Conservation (phyloP, 2,329 filamentous ascomycete species). For the Colletotrichum sp. region DNA sequence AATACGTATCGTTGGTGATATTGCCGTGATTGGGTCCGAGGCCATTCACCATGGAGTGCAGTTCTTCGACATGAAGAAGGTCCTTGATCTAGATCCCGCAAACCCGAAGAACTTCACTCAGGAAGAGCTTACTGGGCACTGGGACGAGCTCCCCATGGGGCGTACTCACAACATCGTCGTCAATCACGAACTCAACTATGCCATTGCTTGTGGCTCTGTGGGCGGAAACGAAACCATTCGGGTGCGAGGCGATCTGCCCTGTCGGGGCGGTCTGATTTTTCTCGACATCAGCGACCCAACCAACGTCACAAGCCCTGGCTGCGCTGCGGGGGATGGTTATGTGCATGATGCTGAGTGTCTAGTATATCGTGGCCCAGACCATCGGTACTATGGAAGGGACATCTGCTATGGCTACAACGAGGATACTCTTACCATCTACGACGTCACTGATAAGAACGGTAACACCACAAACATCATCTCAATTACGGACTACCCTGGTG, state of each 20-base stretch:
- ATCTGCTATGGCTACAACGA: conserved; percentile 64
- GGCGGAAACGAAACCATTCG: conserved; percentile 34
- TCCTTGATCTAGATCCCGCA: conserved; percentile 50
- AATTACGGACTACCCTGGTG: conserved; percentile 55
- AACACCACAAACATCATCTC: conserved; percentile 50
- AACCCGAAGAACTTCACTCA: conserved; percentile 47
- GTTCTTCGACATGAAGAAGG: conserved; percentile 67
- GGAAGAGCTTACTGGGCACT: conserved; percentile 46
- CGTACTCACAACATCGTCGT: conserved; percentile 54
- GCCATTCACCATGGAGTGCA: conserved; percentile 61
- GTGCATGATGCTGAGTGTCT: conserved; percentile 68
- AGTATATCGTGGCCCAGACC: conserved; percentile 56
- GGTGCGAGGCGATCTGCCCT: conserved; percentile 30
- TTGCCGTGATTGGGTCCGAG: conserved; percentile 43
- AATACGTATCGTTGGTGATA: conserved; percentile 47
- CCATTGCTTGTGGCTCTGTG: conserved; percentile 44
- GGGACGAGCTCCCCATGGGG: conserved; percentile 41
- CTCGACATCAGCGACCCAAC: conserved; percentile 60
- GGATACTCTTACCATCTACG: conserved; percentile 55
- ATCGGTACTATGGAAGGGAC: conserved; percentile 48
- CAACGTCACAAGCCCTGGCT: conserved; percentile 59
- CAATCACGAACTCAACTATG: conserved; percentile 50
- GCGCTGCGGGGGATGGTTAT: conserved; percentile 60
- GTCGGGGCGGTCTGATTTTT: conserved; percentile 62
- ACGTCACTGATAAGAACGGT: conserved; percentile 53